These are phyloP conservation scores for Starmerella sp. DNA, from an alignment of 805 yeast genomes.

Conservation along the genomic window DNA sequence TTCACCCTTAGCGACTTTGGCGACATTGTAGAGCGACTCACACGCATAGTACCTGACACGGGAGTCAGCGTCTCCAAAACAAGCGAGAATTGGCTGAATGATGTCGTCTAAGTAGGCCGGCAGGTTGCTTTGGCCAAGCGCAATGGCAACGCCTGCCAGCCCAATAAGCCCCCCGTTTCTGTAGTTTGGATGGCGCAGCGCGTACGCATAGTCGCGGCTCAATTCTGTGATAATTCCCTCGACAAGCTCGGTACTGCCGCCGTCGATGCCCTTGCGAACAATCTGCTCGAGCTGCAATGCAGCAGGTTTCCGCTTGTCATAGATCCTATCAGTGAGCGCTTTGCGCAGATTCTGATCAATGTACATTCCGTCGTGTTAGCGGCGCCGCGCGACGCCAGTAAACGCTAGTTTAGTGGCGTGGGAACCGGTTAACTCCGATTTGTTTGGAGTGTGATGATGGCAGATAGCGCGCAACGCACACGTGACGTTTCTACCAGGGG, in stretches of 20 bases:
- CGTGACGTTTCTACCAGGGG: too few relatives aligned
- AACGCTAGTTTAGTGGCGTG: too few relatives aligned
- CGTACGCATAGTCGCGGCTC: conserved; percentile 64
- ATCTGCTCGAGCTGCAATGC: conserved; percentile 57
- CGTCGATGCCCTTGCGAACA: conserved; percentile 55
- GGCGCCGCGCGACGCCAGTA: not conserved
- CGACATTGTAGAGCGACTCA: conserved; percentile 87
- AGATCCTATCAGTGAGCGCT: conserved; percentile 61
- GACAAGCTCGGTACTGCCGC: conserved; percentile 50
- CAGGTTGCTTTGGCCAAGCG: conserved; percentile 71
- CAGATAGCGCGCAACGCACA: too few relatives aligned
- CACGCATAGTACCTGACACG: conserved; percentile 94
- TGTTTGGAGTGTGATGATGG: not conserved
- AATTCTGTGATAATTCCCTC: conserved; percentile 58
- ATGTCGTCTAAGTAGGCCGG: conserved; percentile 74
- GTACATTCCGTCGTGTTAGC: conserved; percentile 6
- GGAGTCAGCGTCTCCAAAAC: conserved; percentile 96
- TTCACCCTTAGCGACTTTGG: conserved; percentile 94
- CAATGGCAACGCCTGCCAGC: conserved; percentile 89
- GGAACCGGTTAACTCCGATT: too few relatives aligned
- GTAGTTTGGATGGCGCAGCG: conserved; percentile 75
- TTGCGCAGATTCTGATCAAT: conserved; percentile 53
- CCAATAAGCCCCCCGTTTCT: conserved; percentile 95
- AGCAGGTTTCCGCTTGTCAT: conserved; percentile 67
- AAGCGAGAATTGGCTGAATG: conserved; percentile 84